phyloP scores from a whole-genome alignment of 306 rosid genomes.

The Trichosanthes truncata region DNA sequence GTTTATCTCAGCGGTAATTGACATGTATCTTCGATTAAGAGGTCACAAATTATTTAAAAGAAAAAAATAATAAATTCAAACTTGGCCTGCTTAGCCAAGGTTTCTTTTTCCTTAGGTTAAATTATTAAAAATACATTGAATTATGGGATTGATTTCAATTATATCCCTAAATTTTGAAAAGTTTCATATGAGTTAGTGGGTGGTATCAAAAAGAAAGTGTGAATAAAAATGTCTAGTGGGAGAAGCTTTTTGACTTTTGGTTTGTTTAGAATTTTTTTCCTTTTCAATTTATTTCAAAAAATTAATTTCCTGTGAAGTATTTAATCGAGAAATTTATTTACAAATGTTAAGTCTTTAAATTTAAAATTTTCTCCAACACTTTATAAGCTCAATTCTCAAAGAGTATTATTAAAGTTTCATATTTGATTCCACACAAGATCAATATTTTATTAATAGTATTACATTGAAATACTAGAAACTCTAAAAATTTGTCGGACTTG shows the following conservation, averaged over 20 bases:
- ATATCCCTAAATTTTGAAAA: no score
- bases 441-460: background rate
- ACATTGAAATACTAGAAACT: background rate
- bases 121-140: no score
- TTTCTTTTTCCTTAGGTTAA: no score
- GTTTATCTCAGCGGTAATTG: no score
- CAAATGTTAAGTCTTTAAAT: background rate
- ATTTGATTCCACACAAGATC: background rate
- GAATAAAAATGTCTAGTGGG: background rate
- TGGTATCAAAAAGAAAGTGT: background rate
- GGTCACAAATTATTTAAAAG: no score
- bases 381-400: background rate
- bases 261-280: background rate
- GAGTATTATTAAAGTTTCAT: background rate
- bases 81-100: no score
- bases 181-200: no score
- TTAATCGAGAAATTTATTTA: background rate
- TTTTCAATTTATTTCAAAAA: background rate
- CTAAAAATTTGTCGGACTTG: no score
- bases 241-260: background rate
- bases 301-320: background rate
- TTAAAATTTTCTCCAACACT: background rate
- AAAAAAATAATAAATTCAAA: no score
- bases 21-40: no score
- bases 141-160: no score